Evolutionary conservation across 345 rosid genomes (phyloP).

Genomic region (Gossypium longicalyx): DNA sequence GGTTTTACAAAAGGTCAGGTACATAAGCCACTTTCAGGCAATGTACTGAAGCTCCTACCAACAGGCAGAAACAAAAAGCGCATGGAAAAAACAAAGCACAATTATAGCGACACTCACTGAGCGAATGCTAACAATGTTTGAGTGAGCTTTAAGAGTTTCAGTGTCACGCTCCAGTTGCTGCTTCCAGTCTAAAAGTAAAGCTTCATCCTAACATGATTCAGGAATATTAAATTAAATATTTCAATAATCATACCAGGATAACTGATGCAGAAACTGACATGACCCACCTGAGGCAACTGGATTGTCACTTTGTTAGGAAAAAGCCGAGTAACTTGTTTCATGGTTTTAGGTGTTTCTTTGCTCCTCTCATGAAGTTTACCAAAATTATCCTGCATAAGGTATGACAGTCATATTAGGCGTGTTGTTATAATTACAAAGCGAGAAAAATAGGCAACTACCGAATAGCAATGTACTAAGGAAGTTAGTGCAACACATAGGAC

Average conservation of each 20-base stretch:
- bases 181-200: slow-evolving; percentile 90
- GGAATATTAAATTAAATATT: slow-evolving; percentile 21
- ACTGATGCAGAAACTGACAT: neutral
- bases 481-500: neutral
- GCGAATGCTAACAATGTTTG: slow-evolving; percentile 63
- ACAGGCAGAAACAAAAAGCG: neutral
- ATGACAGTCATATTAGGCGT: neutral
- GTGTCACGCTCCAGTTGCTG: slow-evolving; percentile 83
- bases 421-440: neutral
- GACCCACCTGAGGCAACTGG: slow-evolving; percentile 85
- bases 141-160: slow-evolving; percentile 79
- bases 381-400: slow-evolving; percentile 71
- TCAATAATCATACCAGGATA: slow-evolving; percentile 9
- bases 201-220: slow-evolving; percentile 59
- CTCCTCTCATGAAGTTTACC: slow-evolving; percentile 81
- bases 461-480: neutral
- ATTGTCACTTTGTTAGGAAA: slow-evolving; percentile 91
- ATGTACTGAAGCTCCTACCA: neutral
- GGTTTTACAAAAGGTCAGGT: neutral
- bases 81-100: neutral
- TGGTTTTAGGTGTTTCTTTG: slow-evolving; percentile 79
- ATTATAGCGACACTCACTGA: slow-evolving; percentile 46
- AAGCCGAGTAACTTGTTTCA: slow-evolving; percentile 85
- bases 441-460: neutral
- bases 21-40: neutral